A percentile compares a stretch with the other conserved stretches of the same genome.
Evolutionary conservation across 176 grass and related monocot genomes (phyloP).

Genomic region (Carex parvula): DNA sequence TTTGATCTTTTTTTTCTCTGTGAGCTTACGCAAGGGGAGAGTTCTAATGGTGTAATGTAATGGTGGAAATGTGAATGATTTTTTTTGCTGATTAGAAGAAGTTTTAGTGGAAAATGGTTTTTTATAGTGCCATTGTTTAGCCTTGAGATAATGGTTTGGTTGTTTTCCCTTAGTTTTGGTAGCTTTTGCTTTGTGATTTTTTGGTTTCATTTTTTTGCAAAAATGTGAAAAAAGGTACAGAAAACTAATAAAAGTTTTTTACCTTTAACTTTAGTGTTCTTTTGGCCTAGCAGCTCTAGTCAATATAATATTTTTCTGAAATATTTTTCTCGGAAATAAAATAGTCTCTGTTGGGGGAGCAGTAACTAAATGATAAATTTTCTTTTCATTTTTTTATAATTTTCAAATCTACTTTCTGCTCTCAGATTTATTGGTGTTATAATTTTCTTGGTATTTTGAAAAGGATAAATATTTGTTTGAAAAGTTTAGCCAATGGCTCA

Average conservation of each 20-base stretch:
- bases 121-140: not conserved
- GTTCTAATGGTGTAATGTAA: conserved; percentile 18
- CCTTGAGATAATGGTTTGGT: not conserved
- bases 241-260: not conserved
- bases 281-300: not conserved
- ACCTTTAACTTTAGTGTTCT: not conserved
- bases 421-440: not conserved
- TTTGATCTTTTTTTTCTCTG: not conserved
- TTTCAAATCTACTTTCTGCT: not conserved
- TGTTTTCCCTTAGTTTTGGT: not conserved
- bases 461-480: too few species aligned
- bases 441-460: not conserved
- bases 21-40: not conserved
- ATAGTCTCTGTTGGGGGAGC: not conserved
- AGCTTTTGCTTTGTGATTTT: not conserved
- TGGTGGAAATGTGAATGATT: conserved; percentile 10
- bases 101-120: not conserved
- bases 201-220: not conserved
- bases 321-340: not conserved
- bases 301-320: not conserved
- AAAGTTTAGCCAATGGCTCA: too few species aligned
- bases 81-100: not conserved
- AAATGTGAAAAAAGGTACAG: not conserved
- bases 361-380: not conserved
- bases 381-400: not conserved